phyloP scores from a whole-genome alignment of 306 rosid genomes.

The Canavalia ensiformis region DNA sequence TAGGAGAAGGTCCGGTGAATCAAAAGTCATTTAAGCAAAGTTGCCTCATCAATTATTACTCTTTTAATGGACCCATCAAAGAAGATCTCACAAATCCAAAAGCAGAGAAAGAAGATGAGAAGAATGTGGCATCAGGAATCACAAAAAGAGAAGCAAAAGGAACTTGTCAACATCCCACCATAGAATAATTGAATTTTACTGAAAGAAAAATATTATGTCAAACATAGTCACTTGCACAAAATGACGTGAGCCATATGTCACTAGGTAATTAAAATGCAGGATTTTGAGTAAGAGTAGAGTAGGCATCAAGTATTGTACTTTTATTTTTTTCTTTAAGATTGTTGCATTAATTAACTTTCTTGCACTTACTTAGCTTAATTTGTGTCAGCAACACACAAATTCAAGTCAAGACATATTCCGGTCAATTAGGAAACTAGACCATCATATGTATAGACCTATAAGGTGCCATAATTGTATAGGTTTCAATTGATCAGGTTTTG shows the following conservation, averaged over 20 bases:
- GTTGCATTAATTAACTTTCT: slow-evolving; percentile 24
- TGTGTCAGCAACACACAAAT: slow-evolving; percentile 34
- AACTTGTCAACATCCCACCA: slow-evolving; percentile 83
- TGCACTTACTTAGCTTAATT: slow-evolving; percentile 22
- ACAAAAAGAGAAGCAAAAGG: slow-evolving; percentile 77
- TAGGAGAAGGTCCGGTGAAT: slow-evolving; percentile 74
- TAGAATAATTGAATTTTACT: slow-evolving; percentile 55
- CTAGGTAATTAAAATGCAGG: slow-evolving; percentile 8
- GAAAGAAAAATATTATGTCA: slow-evolving; percentile 31
- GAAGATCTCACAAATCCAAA: slow-evolving; percentile 65
- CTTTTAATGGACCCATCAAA: slow-evolving; percentile 63
- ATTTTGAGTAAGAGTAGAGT: slow-evolving; percentile 34
- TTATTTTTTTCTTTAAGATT: slow-evolving; percentile 13
- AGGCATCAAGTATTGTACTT: slow-evolving; percentile 31
- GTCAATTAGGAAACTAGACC: slow-evolving; percentile 46
- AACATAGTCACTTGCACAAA: slow-evolving; percentile 45
- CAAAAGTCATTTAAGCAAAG: slow-evolving; percentile 76
- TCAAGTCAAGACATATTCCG: slow-evolving; percentile 49
- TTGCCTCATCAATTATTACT: slow-evolving; percentile 75
- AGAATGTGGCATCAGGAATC: slow-evolving; percentile 92
- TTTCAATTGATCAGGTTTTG: slow-evolving; percentile 31
- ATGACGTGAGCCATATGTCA: slow-evolving; percentile 72
- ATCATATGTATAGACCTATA: slow-evolving; percentile 15
- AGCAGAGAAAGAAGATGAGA: slow-evolving; percentile 72
- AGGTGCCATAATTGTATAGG: slow-evolving; percentile 40